phyloP scores from a whole-genome alignment of 768 basidiomycete species.

The Phylloporus sp. region DNA sequence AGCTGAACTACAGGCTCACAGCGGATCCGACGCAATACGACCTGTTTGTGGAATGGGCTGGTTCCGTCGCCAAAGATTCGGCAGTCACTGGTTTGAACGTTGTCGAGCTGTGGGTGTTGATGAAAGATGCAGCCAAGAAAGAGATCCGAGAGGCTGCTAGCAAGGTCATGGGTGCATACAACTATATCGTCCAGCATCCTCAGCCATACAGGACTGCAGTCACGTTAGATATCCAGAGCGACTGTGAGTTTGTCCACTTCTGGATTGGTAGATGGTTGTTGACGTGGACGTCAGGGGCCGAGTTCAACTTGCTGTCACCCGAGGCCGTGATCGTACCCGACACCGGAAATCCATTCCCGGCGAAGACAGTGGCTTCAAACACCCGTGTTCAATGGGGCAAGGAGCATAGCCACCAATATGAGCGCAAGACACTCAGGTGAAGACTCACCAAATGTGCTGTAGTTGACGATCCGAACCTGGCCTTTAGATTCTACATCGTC shows the following conservation, averaged over 20 bases:
- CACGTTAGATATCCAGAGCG: slow-evolving; percentile 6
- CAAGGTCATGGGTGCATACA: slow-evolving; percentile 5
- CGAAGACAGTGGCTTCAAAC: not conserved
- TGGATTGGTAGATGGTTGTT: no score
- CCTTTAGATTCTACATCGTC: slow-evolving; percentile 2
- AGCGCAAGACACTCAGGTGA: slow-evolving; percentile 3
- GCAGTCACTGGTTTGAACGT: slow-evolving; percentile 1
- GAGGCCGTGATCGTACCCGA: not conserved
- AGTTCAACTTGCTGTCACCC: slow-evolving; percentile 12
- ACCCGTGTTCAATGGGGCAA: slow-evolving; percentile 12
- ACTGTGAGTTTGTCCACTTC: not conserved
- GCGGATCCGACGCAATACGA: slow-evolving; percentile 5
- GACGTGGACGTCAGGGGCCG: slow-evolving; percentile 1
- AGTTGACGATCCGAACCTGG: no score
- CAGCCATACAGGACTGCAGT: not conserved
- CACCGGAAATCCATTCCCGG: not conserved
- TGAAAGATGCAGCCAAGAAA: not conserved
- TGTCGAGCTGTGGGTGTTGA: slow-evolving; percentile 4
- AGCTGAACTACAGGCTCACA: not conserved
- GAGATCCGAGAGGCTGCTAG: not conserved
- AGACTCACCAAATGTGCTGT: not conserved
- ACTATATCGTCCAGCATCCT: slow-evolving; percentile 1
- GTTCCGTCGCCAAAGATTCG: not conserved
- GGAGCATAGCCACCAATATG: slow-evolving; percentile 3
- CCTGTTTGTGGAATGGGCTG: slow-evolving; percentile 1